Evolutionary conservation across 1,284 basidiomycete species (phyloP), one percentile per base, ranked within the genome.

Genomic region (Pseudozyma tsukubaensis): DNA sequence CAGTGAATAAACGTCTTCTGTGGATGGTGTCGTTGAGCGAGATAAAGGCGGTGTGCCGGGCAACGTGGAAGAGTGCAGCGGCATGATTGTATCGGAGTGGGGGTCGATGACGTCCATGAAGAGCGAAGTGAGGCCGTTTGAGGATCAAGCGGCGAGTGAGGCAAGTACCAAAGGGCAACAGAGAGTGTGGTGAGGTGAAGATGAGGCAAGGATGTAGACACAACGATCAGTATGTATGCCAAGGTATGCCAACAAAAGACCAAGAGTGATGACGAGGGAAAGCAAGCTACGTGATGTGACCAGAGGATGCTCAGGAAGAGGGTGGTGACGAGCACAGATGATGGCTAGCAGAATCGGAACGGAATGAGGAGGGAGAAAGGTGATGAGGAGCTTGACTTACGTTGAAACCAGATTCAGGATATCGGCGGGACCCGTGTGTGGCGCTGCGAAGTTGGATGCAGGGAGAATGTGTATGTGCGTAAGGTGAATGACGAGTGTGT

Each of bases 11-110:
- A n/a, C 8, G 4, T 69, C 61, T 50, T 70, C 60, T 60, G 53
- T 52, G 32, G 57, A 53, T 19, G 67, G 67, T 13, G 60, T 70
- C 10, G 57, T 55, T 16, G 49, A 50, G 6, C 61, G 60, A 34
- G 66, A 69, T 21, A 39, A 32, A 40, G 67, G 67, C 4, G 67
- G 67, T 35, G 60, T 64, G 49, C 60, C 61, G 12, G 67, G 67
- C 6, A 60, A 45, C n/a, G 48, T 36, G 19, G 37, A 6, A 16
- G 57, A 16, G 13, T 29, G 14, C 24, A 24, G 57, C 32, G 32
- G 52, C 44, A 57, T 59, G 18, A 29, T 9, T 12, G 19, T 18
- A 32, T 0, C 7, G 16, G 19, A n/a, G 16, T 8, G 29, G 6
- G 35, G 18, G 5, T 32, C n/a, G 35, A 39, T 21, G 14, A 29